Evolutionary conservation across 2,329 filamentous ascomycete genomes (phyloP), one percentile per base, ranked within the genome.

Genomic region (Calonectria hawksworthii): DNA sequence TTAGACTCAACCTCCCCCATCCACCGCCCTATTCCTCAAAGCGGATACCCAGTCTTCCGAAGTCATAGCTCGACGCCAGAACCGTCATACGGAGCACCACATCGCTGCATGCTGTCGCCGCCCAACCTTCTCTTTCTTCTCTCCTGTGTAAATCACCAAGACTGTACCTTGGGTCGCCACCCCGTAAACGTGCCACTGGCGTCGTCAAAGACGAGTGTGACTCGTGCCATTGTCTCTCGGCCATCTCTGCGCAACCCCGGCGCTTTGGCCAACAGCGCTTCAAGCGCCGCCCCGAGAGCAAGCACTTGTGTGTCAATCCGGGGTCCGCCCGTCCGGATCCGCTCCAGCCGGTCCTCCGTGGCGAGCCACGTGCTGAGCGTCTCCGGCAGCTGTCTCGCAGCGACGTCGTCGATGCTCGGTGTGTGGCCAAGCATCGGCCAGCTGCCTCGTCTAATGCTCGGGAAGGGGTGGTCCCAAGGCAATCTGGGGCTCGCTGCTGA

Each of bases 101-200:
- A 26, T 70, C 41, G 44, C 52, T 51, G 44, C 41, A 67, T 34
- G 13, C 61, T 23, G 36, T 30, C 51, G 50, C 50, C 18, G 26
- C 34, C 13, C 26, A 68, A n/a, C 28, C 21, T n/a, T 26, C 16
- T 30, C 47, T 28, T 13, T 30, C 26, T 7, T 14, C 21, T 23
- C 28, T 30, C 41, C 30, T 28, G 54, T 21, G 21, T 18, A 11
- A 47, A 74, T n/a, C 26, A 50, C 74, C 71, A 74, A 11, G 71
- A 70, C 28, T 34, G 47, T 26, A 75, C 74, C 54, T 74, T 74
- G 9, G 68, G 67, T 28, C 74, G 61, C 71, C 71, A 75, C 41
- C 71, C 74, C n/a, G 14, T n/a, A 71, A 64, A 63, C 28, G n/a
- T 41, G 21, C 67, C 70, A 16, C 23, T 71, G 34, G 54, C 52